Evolutionary conservation across 2,329 filamentous ascomycete species (phyloP).

Genomic region (Hypoxylon rubiginosum): DNA sequence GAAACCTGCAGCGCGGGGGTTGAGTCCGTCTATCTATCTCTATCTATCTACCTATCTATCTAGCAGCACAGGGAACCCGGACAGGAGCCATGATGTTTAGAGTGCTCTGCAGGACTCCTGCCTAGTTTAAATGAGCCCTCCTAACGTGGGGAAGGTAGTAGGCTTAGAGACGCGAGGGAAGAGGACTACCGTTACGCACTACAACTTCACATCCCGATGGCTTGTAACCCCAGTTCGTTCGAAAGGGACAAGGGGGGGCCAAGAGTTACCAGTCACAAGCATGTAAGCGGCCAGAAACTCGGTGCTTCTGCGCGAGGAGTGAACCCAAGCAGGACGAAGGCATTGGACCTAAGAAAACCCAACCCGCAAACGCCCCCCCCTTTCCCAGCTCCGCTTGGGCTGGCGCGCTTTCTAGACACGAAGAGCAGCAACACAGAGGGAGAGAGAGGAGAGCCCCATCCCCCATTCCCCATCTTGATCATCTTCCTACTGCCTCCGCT

Average conservation of each 20-base stretch:
- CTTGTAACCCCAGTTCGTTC: slow-evolving; percentile 40
- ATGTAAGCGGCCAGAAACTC: slow-evolving; percentile 44
- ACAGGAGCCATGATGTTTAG: slow-evolving; percentile 32
- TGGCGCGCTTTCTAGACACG: slow-evolving; percentile 37
- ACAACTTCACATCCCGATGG: slow-evolving; percentile 39
- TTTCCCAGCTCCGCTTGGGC: slow-evolving; percentile 39
- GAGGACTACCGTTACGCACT: slow-evolving; percentile 32
- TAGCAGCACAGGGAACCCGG: slow-evolving; percentile 37
- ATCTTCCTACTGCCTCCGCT: slow-evolving; percentile 40
- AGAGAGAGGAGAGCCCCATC: slow-evolving; percentile 28
- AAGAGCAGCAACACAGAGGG: not conserved
- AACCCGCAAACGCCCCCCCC: slow-evolving; percentile 23
- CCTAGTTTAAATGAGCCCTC: slow-evolving; percentile 24
- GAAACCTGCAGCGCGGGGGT: slow-evolving; percentile 45
- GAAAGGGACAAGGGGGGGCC: slow-evolving; percentile 32
- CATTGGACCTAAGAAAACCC: slow-evolving; percentile 34
- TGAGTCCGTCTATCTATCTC: slow-evolving; percentile 31
- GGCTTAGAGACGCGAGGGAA: too few relatives aligned
- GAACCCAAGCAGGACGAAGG: slow-evolving; percentile 27
- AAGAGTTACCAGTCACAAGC: slow-evolving; percentile 38
- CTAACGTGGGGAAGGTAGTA: slow-evolving; percentile 32
- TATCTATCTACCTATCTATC: slow-evolving; percentile 36
- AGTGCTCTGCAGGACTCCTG: slow-evolving; percentile 34
- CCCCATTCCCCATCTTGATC: slow-evolving; percentile 31
- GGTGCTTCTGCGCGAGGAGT: slow-evolving; percentile 39